Conservation (phyloP, 2,329 filamentous ascomycete species). For the Aspergillus piperis region DNA sequence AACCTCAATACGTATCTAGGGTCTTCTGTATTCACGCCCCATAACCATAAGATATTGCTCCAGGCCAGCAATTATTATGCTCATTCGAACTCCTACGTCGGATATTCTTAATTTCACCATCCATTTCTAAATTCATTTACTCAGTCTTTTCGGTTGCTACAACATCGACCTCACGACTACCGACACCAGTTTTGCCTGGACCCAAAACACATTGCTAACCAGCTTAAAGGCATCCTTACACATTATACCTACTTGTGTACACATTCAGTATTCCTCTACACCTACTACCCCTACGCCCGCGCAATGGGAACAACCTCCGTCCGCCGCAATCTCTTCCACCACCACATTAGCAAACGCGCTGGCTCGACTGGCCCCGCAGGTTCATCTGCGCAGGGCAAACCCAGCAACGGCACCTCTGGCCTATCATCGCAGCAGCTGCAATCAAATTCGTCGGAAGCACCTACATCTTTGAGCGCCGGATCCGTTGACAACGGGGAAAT, state of each 20-base stretch:
- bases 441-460: constrained; percentile 25
- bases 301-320: constrained; percentile 39
- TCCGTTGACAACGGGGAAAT: constrained; percentile 48
- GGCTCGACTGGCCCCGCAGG: constrained; percentile 33
- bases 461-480: constrained; percentile 22
- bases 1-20: neutral
- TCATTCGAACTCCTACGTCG: neutral
- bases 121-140: neutral
- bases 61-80: neutral
- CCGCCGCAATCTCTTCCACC: constrained; percentile 48
- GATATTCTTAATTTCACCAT: neutral
- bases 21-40: neutral
- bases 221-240: neutral
- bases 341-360: constrained; percentile 46
- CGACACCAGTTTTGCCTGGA: neutral
- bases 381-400: constrained; percentile 15
- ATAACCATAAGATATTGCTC: neutral
- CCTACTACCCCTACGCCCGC: neutral
- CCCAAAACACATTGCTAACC: neutral
- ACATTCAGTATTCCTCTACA: neutral
- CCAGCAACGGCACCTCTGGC: constrained; percentile 22
- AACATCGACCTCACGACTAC: neutral
- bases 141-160: neutral
- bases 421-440: constrained; percentile 28
- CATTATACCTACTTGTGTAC: neutral